Evolutionary conservation across 2,329 filamentous ascomycete genomes (phyloP).

Genomic region (Penicillium capsulatum): DNA sequence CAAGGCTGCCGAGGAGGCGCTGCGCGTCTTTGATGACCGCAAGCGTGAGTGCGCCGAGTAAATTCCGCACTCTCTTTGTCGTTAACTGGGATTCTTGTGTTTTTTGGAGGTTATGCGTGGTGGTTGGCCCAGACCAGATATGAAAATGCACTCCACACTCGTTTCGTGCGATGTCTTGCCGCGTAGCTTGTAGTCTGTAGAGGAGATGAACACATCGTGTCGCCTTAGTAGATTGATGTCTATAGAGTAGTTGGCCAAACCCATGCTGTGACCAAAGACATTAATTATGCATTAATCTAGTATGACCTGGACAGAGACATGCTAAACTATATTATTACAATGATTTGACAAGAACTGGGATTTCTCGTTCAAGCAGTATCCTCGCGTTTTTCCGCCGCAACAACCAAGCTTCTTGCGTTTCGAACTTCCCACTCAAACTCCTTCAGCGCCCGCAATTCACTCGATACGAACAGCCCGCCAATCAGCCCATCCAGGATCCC

Average conservation of each 20-base stretch:
- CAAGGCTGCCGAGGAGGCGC: constrained; percentile 84
- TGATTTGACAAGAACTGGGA: too few species aligned
- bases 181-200: neutral
- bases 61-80: constrained; percentile 8
- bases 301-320: too few species aligned
- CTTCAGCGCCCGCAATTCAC: constrained; percentile 73
- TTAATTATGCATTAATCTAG: too few species aligned
- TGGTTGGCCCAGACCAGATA: constrained; percentile 2
- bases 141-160: constrained; percentile 21
- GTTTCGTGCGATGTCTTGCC: constrained; percentile 9
- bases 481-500: constrained; percentile 83
- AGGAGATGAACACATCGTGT: too few species aligned
- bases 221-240: too few species aligned
- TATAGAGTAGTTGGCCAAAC: too few species aligned
- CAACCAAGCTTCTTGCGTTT: constrained; percentile 52
- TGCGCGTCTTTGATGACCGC: constrained; percentile 71
- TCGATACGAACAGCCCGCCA: constrained; percentile 78
- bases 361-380: too few species aligned
- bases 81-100: too few species aligned
- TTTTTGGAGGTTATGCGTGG: neutral
- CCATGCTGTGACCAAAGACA: too few species aligned
- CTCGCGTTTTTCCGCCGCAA: constrained; percentile 12
- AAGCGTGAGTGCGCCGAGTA: constrained; percentile 70
- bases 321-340: too few species aligned
- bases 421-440: constrained; percentile 93